Evolutionary conservation across 306 rosid species (phyloP).

Genomic region (Spatholobus suberectus): DNA sequence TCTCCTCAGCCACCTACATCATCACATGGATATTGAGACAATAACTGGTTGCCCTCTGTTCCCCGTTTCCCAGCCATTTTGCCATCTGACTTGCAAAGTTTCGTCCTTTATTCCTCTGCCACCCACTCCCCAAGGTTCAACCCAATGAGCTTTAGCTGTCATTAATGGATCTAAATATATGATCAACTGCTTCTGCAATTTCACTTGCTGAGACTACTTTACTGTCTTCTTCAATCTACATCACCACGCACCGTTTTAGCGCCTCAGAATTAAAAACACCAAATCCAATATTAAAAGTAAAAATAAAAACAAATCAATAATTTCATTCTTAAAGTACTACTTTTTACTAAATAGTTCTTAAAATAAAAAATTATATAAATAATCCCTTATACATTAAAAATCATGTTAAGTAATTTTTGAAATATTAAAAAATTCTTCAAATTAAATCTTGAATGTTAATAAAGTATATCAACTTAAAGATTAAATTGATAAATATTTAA

Average conservation of each 20-base stretch:
- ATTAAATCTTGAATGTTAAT: too few species aligned
- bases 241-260: background rate
- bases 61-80: slow-evolving; percentile 40
- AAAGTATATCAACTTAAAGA: too few species aligned
- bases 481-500: too few species aligned
- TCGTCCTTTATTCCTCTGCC: background rate
- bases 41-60: slow-evolving; percentile 43
- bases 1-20: background rate
- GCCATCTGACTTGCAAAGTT: background rate
- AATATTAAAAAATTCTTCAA: too few species aligned
- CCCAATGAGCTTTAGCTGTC: slow-evolving; percentile 24
- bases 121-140: background rate
- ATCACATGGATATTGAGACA: too few species aligned
- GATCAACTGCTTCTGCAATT: slow-evolving; percentile 68
- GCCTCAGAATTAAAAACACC: background rate
- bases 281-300: background rate
- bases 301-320: too few species aligned
- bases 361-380: too few species aligned
- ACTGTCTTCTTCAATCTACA: slow-evolving; percentile 82
- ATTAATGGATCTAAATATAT: slow-evolving; percentile 63
- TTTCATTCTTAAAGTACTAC: too few species aligned
- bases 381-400: too few species aligned
- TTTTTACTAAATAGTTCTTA: too few species aligned
- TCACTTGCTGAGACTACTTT: slow-evolving; percentile 65
- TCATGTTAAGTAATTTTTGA: too few species aligned